Percentiles rank a stretch among this genome's conserved stretches.
Evolutionary conservation across 257 asterid genomes (phyloP).

Genomic region (Osmanthus fragrans): DNA sequence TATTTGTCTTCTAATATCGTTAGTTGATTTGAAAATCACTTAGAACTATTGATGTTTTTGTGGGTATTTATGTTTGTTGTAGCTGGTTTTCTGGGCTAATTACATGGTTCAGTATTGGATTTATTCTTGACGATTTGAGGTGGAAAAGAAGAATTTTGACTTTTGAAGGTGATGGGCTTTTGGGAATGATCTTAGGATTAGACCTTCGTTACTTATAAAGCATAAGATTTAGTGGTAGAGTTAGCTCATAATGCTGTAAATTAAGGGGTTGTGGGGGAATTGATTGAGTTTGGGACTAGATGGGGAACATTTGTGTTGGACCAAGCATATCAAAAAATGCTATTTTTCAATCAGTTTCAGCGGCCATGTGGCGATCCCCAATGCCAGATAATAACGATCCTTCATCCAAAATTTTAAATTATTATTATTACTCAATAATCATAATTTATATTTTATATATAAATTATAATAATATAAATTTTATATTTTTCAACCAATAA

Average conservation of each 20-base stretch:
- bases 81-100: background rate
- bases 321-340: slow-evolving; percentile 68
- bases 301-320: slow-evolving; percentile 98
- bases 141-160: slow-evolving; percentile 20
- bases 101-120: background rate
- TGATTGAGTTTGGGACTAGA: slow-evolving; percentile 32
- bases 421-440: too few species aligned
- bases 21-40: slow-evolving; percentile 18
- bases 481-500: too few species aligned
- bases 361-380: slow-evolving; percentile 84
- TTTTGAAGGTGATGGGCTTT: slow-evolving; percentile 9
- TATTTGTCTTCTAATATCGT: background rate
- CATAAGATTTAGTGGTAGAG: background rate
- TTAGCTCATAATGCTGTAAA: slow-evolving; percentile 20
- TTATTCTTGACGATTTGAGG: slow-evolving; percentile 25
- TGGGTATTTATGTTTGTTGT: background rate
- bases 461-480: too few species aligned
- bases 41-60: background rate
- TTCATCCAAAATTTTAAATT: too few species aligned
- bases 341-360: slow-evolving; percentile 78
- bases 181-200: slow-evolving; percentile 29
- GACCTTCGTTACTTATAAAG: slow-evolving; percentile 34
- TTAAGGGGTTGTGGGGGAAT: slow-evolving; percentile 19
- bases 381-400: slow-evolving; percentile 41
- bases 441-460: too few species aligned